Evolutionary conservation across 208 protist species (phyloP).

Genomic region (Trypanosoma platydactyli): DNA sequence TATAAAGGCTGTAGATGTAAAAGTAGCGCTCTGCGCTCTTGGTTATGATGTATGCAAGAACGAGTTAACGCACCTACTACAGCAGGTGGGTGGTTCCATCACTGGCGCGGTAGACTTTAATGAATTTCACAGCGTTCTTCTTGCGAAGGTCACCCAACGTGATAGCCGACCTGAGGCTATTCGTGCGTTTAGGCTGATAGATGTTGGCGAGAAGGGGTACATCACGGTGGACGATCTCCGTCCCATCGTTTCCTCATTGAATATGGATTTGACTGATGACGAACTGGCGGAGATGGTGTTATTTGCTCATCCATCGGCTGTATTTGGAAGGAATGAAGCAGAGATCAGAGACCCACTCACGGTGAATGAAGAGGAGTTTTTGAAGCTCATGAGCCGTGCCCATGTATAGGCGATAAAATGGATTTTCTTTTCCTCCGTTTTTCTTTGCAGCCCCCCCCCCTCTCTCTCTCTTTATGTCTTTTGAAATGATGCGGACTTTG

Average conservation of each 20-base stretch:
- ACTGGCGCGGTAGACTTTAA: conserved; percentile 85
- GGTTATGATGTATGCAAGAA: conserved; percentile 93
- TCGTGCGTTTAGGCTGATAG: conserved; percentile 93
- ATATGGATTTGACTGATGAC: conserved; percentile 95
- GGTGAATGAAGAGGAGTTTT: conserved; percentile 94
- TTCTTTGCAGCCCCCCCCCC: not conserved
- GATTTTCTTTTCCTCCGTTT: conserved; percentile 5
- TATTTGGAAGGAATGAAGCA: conserved; percentile 49
- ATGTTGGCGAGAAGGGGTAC: conserved; percentile 90
- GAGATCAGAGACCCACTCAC: conserved; percentile 62
- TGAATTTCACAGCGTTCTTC: conserved; percentile 87
- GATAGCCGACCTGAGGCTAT: conserved; percentile 85
- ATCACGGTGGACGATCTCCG: conserved; percentile 96
- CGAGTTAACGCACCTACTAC: conserved; percentile 83
- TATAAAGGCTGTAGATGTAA: conserved; percentile 87
- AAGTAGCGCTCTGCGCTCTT: conserved; percentile 92
- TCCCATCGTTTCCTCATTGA: conserved; percentile 85
- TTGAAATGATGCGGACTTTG: not conserved
- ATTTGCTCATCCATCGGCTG: conserved; percentile 81
- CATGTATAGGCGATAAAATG: conserved; percentile 67
- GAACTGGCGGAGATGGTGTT: conserved; percentile 97
- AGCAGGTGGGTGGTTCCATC: conserved; percentile 58
- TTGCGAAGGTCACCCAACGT: conserved; percentile 77
- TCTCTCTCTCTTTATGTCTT: conserved; percentile 11
- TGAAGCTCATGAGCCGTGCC: conserved; percentile 96